Base-by-base conservation (phyloP, 169 alveolate species). In the Plasmodium ovale region DNA sequence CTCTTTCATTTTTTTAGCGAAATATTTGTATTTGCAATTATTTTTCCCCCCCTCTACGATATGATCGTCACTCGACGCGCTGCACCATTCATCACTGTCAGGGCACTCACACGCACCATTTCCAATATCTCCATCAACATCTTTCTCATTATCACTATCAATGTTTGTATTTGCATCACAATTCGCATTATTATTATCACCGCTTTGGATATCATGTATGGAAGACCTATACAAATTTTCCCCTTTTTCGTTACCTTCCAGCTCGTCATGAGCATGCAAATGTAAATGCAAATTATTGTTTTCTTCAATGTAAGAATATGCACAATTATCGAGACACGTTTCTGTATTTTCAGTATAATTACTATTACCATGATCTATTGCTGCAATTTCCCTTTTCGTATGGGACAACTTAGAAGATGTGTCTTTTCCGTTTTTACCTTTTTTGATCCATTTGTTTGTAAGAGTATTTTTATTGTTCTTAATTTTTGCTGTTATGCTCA, bases 401-500 rank as follows among this genome's bases (percentile, higher is more conserved):
- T 47, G 85, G n/a, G 31, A 29, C 25, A 58, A 27, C 3, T 47
- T 70, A 12, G 67, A 56, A 3, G 19, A 12, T 56, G 1, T 29
- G 33, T 29, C 33, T 9, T 6, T 10, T 29, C 33, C 53, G 0
- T n/a, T 5, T 14, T 12, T 29, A 1, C 10, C 27, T 0, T 54
- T 72, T 33, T 54, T 58, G 9, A 29, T 31, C 77, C 77, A 42
- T 16, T 77, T 64, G 10, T 77, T 77, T 27, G 53, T 77, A 42
- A 77, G 35, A 0, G 56, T 21, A 31, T 60, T 68, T 77, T 77
- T 77, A 56, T 72, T 72, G 31, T 33, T 23, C 29, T 39, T 72
- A 19, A 72, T 33, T 60, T 72, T 72, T 72, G 49, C 87, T n/a
- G 70, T 72, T 19, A 72, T 54, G 21, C 35, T 64, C 47, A 29